Conservation (phyloP, 2,329 filamentous ascomycete species). For the Scedosporium aurantiacum region DNA sequence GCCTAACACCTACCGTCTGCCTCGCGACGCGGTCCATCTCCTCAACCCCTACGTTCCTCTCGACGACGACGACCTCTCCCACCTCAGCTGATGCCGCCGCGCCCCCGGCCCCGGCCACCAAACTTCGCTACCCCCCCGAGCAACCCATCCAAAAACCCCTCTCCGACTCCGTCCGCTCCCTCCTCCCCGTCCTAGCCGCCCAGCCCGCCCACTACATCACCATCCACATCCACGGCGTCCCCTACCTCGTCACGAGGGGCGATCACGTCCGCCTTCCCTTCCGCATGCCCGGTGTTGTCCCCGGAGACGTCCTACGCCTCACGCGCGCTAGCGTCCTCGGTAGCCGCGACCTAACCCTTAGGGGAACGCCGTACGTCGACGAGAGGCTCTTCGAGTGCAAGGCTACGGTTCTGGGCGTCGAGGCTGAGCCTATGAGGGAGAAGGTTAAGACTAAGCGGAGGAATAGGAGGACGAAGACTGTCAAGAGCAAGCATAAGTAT, state of each 20-base stretch:
- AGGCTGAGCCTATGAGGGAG: slow-evolving; percentile 65
- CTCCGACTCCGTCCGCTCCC: slow-evolving; percentile 41
- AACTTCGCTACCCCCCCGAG: slow-evolving; percentile 21
- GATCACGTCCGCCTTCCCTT: slow-evolving; percentile 70
- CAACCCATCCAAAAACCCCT: slow-evolving; percentile 18
- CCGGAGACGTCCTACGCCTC: slow-evolving; percentile 78
- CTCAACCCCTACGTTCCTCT: slow-evolving; percentile 30
- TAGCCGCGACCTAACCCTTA: slow-evolving; percentile 81
- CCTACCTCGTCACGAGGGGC: slow-evolving; percentile 69
- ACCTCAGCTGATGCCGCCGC: slow-evolving; percentile 23
- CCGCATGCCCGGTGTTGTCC: slow-evolving; percentile 61
- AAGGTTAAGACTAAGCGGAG: slow-evolving; percentile 76
- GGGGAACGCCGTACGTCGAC: slow-evolving; percentile 72
- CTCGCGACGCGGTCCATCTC: slow-evolving; percentile 34
- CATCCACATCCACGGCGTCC: slow-evolving; percentile 65
- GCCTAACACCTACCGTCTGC: slow-evolving; percentile 20
- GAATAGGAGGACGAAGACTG: slow-evolving; percentile 60
- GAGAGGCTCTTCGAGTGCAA: slow-evolving; percentile 75
- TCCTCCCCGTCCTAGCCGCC: slow-evolving; percentile 60
- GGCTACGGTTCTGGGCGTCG: slow-evolving; percentile 72
- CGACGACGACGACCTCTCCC: slow-evolving; percentile 17
- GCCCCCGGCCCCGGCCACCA: slow-evolving; percentile 35
- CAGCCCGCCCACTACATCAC: slow-evolving; percentile 72
- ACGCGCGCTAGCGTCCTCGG: slow-evolving; percentile 77
- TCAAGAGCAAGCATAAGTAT: slow-evolving; percentile 83